Base-by-base conservation (phyloP, 345 rosid genomes). In the Laguncularia racemosa region DNA sequence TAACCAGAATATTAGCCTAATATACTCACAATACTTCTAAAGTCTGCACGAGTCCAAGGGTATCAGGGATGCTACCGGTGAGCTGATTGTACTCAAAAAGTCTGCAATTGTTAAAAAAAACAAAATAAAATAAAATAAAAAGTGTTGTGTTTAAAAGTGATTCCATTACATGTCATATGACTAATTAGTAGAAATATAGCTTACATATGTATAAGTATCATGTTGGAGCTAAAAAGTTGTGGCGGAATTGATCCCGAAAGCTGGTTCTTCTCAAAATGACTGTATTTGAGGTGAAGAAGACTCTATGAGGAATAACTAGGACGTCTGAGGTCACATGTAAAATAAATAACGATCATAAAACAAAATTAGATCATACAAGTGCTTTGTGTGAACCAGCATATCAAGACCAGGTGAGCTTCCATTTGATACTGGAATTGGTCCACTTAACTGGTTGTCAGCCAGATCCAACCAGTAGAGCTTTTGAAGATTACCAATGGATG, bases 401-500 rank as follows among this genome's bases (percentile, higher is more conserved):
- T 95, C 89, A 46, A 95, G 95, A 23, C 99, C 99, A 66, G 84
- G 91, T 44, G 75, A 58, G 13, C 69, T 73, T 58, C 76, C 99
- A 58, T 50, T 40, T 0, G 99, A 95, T 17, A 95, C 87, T 20
- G 99, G 99, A 56, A 95, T 76, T 2, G 55, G 3, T 56, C 97
- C 99, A 6, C 59, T 74, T 6, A 95, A 79, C 66, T 64, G 70
- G 74, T 95, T 95, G 65, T 85, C 92, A 44, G 92, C 84, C 26
- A 95, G 74, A 70, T 95, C 99, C 44, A 95, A 68, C 97, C 88
- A 95, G 67, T 81, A 77, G 16, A 95, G 95, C 0, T 60, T 76
- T 0, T 76, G 54, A 48, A 87, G 78, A 28, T 54, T 77, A 17
- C 97, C 99, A 15, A 95, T 78, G 52, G 95, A 75, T 38, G 81